Evolutionary conservation across 306 rosid genomes (phyloP), one percentile per base, ranked within the genome.

Genomic region (Astragalus glycyphyllos): DNA sequence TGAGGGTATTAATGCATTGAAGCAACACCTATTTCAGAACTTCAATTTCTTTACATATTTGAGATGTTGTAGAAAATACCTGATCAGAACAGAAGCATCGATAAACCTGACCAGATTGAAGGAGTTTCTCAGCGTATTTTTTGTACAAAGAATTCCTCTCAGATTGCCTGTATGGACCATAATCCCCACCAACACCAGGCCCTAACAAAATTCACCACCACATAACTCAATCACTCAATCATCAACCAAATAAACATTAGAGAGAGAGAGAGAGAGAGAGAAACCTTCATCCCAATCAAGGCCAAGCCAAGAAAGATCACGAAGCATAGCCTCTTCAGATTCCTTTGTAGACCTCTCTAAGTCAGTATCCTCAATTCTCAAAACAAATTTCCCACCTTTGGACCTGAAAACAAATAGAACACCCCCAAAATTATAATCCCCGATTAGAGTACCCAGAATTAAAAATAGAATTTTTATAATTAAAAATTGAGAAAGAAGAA

Each of bases 361-460:
- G 78, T 94, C 99, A 73, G 99, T 94, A 60, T 91, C 99, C 84
- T 94, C 99, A 64, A 94, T 89, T 80, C 97, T 93, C 87, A 93
- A 60, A 66, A 93, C 79, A 70, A 93, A 90, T 72, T 84, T 86
- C 60, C 98, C 98, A 73, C 96, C 98, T 75, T 93, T 93, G 32
- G 93, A 86, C 91, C 96, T 91, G 71, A 74, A 67, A 2, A 61
- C 69, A 69, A 75, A 40, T 35, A 7, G 7, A 51, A 16, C 37
- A 8, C 13, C 51, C 55, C 1, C 3, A 15, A n/a, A n/a, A n/a
- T n/a, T n/a, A 41, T 7, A 35, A 16, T 53, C 65, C 48, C 32
- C 9, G 40, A 4, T 26, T 26, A 26, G 31, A 26, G 31, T 26
- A 26, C 31, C 3, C 4, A 26, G 31, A 26, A 26, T 26, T 61